Percentiles rank a stretch among this genome's conserved stretches.
These are phyloP conservation scores for Herpetospermum pedunculosum DNA, from an alignment of 306 rosid genomes.

Conservation along the genomic window DNA sequence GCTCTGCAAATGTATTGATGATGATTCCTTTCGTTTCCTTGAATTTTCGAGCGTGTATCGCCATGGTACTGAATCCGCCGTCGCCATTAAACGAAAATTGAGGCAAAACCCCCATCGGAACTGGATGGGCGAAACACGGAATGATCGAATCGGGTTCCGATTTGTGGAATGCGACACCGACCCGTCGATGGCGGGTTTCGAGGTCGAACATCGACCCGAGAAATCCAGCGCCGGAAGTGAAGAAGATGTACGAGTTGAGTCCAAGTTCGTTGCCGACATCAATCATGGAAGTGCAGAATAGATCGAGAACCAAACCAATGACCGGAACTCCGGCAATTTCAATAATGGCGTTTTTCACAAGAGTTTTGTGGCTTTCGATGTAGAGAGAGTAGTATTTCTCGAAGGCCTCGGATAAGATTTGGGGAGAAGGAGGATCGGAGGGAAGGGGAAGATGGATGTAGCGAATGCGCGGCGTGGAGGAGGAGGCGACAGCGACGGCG, in stretches of 20 bases:
- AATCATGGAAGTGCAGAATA: conserved; percentile 6
- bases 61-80: background rate
- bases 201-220: conserved; percentile 1
- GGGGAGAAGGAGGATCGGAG: background rate
- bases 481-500: background rate
- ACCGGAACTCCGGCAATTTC: background rate
- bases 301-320: background rate
- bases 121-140: conserved; percentile 10
- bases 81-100: background rate
- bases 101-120: conserved; percentile 26
- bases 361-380: background rate
- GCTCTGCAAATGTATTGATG: conserved; percentile 3
- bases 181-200: background rate
- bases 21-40: conserved; percentile 5
- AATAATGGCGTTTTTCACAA: background rate
- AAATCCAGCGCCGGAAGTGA: conserved; percentile 12
- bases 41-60: background rate
- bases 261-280: conserved; percentile 10
- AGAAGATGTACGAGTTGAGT: background rate
- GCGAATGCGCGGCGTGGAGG: conserved; percentile 7
- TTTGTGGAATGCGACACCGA: background rate
- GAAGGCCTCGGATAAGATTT: background rate
- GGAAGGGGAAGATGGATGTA: conserved; percentile 26
- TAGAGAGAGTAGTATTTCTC: background rate
- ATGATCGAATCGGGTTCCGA: conserved; percentile 12